Conservation (phyloP, 805 yeast species). For the Yarrowia yakushimensis region DNA sequence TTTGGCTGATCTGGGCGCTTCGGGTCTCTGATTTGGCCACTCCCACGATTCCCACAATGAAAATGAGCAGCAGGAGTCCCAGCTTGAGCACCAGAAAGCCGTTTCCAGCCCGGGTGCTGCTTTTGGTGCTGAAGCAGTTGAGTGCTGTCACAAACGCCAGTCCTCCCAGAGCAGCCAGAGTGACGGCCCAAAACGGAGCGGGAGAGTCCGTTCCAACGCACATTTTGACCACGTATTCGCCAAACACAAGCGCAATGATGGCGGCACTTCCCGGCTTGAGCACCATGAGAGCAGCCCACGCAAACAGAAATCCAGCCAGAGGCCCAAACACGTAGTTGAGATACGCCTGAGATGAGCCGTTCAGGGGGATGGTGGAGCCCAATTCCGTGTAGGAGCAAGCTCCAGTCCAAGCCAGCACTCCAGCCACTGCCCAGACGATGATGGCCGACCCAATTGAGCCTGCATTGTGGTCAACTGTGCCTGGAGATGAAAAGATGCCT, state of each 20-base stretch:
- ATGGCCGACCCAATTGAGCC: slow-evolving; percentile 42
- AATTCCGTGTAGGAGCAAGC: slow-evolving; percentile 44
- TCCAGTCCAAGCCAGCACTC: slow-evolving; percentile 45
- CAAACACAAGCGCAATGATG: slow-evolving; percentile 42
- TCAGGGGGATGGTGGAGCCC: slow-evolving; percentile 42
- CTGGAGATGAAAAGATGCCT: slow-evolving; percentile 45
- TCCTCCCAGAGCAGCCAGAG: slow-evolving; percentile 37
- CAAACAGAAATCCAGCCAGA: slow-evolving; percentile 39
- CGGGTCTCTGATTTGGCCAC: not conserved
- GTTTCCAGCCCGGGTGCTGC: slow-evolving; percentile 38
- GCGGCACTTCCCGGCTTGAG: slow-evolving; percentile 44
- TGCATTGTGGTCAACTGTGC: slow-evolving; percentile 39
- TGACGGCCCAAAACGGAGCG: slow-evolving; percentile 34
- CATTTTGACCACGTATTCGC: slow-evolving; percentile 39
- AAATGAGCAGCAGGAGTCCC: slow-evolving; percentile 35
- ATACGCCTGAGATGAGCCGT: slow-evolving; percentile 44
- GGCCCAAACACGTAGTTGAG: slow-evolving; percentile 40
- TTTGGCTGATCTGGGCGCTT: slow-evolving; percentile 9
- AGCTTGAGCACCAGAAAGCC: slow-evolving; percentile 39
- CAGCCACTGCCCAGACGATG: slow-evolving; percentile 41
- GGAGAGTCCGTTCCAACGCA: slow-evolving; percentile 28
- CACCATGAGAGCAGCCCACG: slow-evolving; percentile 42
- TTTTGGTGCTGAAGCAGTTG: slow-evolving; percentile 35
- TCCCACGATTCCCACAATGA: slow-evolving; percentile 36
- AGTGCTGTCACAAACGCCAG: slow-evolving; percentile 33